Percentiles rank a stretch among this genome's conserved stretches.
Evolutionary conservation across 23 red algal species (phyloP).

Genomic region (Gracilaria vermiculophylla): DNA sequence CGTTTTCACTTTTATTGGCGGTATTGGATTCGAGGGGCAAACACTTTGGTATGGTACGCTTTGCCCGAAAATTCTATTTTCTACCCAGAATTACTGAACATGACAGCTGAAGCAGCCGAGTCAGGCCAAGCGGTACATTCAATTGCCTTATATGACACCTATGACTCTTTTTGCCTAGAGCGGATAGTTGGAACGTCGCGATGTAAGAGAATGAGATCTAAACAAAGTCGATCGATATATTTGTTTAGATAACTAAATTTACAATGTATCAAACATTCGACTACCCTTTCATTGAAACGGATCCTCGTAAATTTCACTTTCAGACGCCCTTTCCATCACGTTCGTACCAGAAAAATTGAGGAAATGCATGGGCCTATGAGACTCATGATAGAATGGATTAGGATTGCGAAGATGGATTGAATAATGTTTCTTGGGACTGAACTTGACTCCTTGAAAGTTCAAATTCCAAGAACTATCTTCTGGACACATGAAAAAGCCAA

Average conservation of each 20-base stretch:
- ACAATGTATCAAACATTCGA: too few species aligned
- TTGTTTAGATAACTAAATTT: conserved; percentile 49
- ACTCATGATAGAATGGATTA: conserved; percentile 90
- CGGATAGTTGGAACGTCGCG: conserved; percentile 47
- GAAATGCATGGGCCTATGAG: conserved; percentile 87
- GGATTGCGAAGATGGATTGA: conserved; percentile 68
- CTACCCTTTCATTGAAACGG: conserved; percentile 15
- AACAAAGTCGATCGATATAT: conserved; percentile 19
- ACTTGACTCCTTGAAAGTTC: conserved; percentile 81
- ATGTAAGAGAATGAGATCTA: conserved; percentile 41
- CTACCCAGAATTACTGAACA: conserved; percentile 81
- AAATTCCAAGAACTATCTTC: conserved; percentile 86
- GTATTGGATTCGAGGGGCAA: conserved; percentile 72
- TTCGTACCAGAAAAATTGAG: conserved; percentile 61
- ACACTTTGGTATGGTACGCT: conserved; percentile 64
- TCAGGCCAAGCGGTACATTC: conserved; percentile 47
- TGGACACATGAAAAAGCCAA: conserved; percentile 83
- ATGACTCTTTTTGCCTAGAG: conserved; percentile 48
- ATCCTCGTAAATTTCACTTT: conserved; percentile 12
- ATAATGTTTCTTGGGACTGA: conserved; percentile 59
- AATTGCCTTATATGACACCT: conserved; percentile 44
- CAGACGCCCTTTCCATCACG: background rate
- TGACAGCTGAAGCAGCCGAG: conserved; percentile 56
- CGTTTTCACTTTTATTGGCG: conserved; percentile 88
- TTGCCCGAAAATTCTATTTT: conserved; percentile 56